These are phyloP conservation scores for Pichia sp. DNA, from an alignment of 1,139 yeast species.

Conservation along the genomic window DNA sequence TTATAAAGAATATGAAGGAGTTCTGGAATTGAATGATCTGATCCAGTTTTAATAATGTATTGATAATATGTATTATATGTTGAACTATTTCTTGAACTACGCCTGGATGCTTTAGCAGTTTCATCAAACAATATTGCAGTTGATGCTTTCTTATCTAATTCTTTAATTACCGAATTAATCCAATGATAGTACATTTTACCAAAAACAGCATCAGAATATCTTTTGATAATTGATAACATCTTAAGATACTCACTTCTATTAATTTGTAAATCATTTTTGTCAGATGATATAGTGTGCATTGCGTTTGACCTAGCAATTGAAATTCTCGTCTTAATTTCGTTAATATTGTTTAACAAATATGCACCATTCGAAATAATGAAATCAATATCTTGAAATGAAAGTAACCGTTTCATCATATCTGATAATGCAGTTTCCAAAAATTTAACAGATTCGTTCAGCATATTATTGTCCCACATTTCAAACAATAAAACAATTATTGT, in stretches of 20 bases:
- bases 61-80: background rate
- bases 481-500: conserved; percentile 81
- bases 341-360: conserved; percentile 94
- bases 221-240: conserved; percentile 84
- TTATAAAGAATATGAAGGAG: conserved; percentile 58
- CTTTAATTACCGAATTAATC: conserved; percentile 92
- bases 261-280: conserved; percentile 70
- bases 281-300: conserved; percentile 77
- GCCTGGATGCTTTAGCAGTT: conserved; percentile 82
- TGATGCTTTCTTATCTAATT: conserved; percentile 82
- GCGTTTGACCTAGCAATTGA: conserved; percentile 64
- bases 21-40: background rate
- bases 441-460: conserved; percentile 84
- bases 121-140: conserved; percentile 92
- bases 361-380: conserved; percentile 90
- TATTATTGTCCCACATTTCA: conserved; percentile 96
- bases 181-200: conserved; percentile 93
- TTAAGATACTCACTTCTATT: conserved; percentile 83
- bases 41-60: background rate
- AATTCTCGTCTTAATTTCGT: conserved; percentile 88
- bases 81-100: conserved; percentile 43
- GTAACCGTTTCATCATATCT: conserved; percentile 73
- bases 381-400: conserved; percentile 59
- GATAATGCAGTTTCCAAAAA: conserved; percentile 84
- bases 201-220: conserved; percentile 87